These are phyloP conservation scores for Coemansia sp. DNA, from an alignment of 192 early-diverging fungal species.

Conservation along the genomic window DNA sequence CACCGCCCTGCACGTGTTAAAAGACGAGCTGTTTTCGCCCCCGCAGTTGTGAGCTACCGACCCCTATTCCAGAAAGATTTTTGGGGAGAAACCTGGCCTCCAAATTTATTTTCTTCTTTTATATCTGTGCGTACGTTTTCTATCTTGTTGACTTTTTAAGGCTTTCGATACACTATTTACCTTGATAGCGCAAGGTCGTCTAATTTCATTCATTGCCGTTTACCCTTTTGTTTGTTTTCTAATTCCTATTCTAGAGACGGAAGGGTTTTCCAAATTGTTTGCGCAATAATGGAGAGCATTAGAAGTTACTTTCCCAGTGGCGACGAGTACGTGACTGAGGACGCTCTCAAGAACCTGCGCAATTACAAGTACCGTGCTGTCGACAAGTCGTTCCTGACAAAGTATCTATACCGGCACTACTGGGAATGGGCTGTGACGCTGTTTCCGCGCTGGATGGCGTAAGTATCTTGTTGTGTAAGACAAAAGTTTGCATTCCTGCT, in stretches of 20 bases:
- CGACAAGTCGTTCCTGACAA: conserved; percentile 80
- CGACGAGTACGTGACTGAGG: conserved; percentile 65
- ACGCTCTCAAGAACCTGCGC: conserved; percentile 67
- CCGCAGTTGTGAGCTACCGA: background rate
- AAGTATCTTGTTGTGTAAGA: conserved; percentile 49
- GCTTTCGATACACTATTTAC: background rate
- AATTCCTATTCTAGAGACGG: background rate
- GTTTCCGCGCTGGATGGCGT: conserved; percentile 94
- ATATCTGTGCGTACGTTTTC: background rate
- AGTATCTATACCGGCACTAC: conserved; percentile 81
- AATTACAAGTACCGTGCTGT: conserved; percentile 78
- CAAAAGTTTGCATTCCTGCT: too few relatives aligned
- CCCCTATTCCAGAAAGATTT: background rate
- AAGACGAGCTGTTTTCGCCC: background rate
- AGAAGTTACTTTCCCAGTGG: conserved; percentile 47
- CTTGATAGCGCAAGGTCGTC: background rate
- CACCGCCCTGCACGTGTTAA: background rate
- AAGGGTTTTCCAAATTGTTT: background rate
- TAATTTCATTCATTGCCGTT: background rate
- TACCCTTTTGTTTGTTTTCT: background rate
- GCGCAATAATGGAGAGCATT: conserved; percentile 27
- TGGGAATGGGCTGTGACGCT: conserved; percentile 88
- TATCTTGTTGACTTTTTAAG: background rate
- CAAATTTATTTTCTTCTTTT: background rate
- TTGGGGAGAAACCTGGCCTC: background rate